Conservation (phyloP, 2,329 filamentous ascomycete species). For the Exophiala calicioides region DNA sequence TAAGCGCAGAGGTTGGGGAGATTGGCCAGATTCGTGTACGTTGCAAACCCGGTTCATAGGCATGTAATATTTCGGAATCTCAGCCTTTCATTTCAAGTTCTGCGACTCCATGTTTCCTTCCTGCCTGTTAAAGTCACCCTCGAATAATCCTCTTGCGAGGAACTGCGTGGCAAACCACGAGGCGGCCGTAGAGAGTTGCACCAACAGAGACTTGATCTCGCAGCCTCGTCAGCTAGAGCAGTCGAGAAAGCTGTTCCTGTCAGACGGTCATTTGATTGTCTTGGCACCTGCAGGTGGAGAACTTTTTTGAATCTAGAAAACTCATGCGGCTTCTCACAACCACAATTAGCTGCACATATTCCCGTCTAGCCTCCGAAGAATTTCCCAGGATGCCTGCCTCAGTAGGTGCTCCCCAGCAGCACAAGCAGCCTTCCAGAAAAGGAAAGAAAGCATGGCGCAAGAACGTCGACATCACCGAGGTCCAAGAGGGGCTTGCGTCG, state of each 20-base stretch:
- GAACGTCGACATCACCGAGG: conserved; percentile 89
- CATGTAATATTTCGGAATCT: too few species aligned
- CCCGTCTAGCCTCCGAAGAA: too few species aligned
- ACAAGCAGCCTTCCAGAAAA: conserved; percentile 79
- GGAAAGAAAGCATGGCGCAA: conserved; percentile 99
- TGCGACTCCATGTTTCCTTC: too few species aligned
- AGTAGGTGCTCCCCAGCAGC: conserved; percentile 20
- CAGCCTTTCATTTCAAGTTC: too few species aligned
- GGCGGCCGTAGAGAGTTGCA: too few species aligned
- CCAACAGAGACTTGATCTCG: too few species aligned
- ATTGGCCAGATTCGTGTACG: too few species aligned
- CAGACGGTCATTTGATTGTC: not conserved
- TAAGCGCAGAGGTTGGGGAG: too few species aligned
- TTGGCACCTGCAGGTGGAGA: not conserved
- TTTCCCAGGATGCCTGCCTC: conserved; percentile 2
- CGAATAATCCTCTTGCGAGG: too few species aligned
- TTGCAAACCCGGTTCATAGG: too few species aligned
- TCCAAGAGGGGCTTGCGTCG: conserved; percentile 78
- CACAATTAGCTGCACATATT: not conserved
- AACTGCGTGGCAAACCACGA: too few species aligned
- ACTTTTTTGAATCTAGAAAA: not conserved
- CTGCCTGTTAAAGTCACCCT: too few species aligned
- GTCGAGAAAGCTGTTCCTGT: not conserved
- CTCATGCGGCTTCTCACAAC: not conserved
- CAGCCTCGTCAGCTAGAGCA: not conserved